phyloP scores from a whole-genome alignment of 768 basidiomycete species.

The Kwoniella mangroviensis region DNA sequence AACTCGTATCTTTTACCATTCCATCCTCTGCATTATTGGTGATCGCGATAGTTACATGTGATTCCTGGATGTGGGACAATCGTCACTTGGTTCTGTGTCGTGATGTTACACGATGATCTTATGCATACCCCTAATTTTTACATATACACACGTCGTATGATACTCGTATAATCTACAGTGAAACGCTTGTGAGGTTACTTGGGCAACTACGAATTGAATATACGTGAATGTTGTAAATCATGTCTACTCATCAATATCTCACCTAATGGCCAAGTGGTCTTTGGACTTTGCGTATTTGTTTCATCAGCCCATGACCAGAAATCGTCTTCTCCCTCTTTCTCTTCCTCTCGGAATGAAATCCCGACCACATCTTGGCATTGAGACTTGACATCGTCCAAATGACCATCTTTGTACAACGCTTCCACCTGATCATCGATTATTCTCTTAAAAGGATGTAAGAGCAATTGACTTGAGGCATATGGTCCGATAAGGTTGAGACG shows the following conservation, averaged over 20 bases:
- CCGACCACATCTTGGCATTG: too few relatives aligned
- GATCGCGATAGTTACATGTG: too few relatives aligned
- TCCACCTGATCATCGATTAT: conserved; percentile 65
- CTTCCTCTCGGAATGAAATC: too few relatives aligned
- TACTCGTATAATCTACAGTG: too few relatives aligned
- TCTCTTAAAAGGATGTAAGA: conserved; percentile 73
- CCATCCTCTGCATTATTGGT: too few relatives aligned
- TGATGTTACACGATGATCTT: too few relatives aligned
- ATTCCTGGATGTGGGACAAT: too few relatives aligned
- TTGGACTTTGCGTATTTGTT: conserved; percentile 65
- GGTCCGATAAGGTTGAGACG: conserved; percentile 90
- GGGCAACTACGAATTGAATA: conserved; percentile 70
- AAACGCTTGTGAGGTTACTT: too few relatives aligned
- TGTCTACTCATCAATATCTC: conserved; percentile 89
- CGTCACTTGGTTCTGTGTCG: too few relatives aligned
- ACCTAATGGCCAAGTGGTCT: conserved; percentile 93
- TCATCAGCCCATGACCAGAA: conserved; percentile 45
- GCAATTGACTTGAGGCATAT: conserved; percentile 84
- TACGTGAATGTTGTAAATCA: conserved; percentile 91
- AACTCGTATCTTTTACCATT: background rate
- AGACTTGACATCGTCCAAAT: background rate
- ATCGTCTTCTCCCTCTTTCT: conserved; percentile 11
- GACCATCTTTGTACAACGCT: conserved; percentile 36
- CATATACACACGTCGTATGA: too few relatives aligned
- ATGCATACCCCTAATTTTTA: too few relatives aligned